Evolutionary conservation across 2,329 filamentous ascomycete species (phyloP).

Genomic region (Plectosphaerella cucumerina): DNA sequence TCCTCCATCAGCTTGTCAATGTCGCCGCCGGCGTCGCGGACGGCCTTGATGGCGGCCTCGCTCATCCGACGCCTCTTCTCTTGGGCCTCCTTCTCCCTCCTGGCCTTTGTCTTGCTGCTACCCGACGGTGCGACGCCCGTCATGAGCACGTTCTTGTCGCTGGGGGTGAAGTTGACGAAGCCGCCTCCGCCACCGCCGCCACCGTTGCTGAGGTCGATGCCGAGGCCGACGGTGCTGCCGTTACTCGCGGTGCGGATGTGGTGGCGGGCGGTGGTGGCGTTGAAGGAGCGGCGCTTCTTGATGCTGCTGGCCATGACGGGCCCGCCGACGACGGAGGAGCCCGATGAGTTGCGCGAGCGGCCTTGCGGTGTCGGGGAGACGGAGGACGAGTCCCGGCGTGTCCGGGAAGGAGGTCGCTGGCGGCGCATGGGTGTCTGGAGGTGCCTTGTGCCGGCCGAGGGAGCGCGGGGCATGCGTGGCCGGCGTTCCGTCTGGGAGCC

Average conservation of each 20-base stretch:
- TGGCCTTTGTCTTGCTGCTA: conserved; percentile 89
- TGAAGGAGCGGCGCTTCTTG: conserved; percentile 28
- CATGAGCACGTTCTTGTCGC: conserved; percentile 74
- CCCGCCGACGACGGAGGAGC: conserved; percentile 28
- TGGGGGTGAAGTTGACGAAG: conserved; percentile 89
- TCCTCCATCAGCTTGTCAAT: conserved; percentile 48
- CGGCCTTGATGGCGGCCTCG: conserved; percentile 64
- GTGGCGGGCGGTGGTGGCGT: conserved; percentile 18
- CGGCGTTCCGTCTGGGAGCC: conserved; percentile 26
- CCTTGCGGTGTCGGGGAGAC: conserved; percentile 32
- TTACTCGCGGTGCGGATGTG: conserved; percentile 21
- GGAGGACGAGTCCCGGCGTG: conserved; percentile 16
- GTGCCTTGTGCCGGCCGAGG: conserved; percentile 50
- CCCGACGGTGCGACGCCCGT: conserved; percentile 89
- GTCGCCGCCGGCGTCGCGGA: conserved; percentile 68
- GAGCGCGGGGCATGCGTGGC: conserved; percentile 46
- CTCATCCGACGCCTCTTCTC: conserved; percentile 69
- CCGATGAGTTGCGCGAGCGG: conserved; percentile 33
- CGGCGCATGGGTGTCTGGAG: conserved; percentile 38
- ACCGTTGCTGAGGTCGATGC: conserved; percentile 13
- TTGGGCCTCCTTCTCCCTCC: conserved; percentile 79
- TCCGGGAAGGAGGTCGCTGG: conserved; percentile 29
- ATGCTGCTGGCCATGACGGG: conserved; percentile 35
- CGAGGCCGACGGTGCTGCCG: conserved; percentile 2
- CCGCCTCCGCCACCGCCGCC: conserved; percentile 33